Evolutionary conservation across 2,329 filamentous ascomycete species (phyloP), one percentile per base, ranked within the genome.

Genomic region (Sporothrix brunneoviolacea): DNA sequence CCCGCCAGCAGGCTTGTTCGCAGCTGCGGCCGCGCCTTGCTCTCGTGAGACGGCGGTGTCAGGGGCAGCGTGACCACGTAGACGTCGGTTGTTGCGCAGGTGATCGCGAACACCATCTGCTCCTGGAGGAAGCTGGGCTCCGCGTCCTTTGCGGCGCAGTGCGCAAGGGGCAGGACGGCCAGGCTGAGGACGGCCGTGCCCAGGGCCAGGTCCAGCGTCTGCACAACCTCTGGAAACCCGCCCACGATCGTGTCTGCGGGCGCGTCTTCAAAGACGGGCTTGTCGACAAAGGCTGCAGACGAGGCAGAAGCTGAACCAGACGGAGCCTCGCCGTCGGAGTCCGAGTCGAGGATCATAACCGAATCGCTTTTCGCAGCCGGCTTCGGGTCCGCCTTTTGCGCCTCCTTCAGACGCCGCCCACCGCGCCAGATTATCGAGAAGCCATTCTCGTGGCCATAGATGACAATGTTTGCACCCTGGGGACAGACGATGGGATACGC

Each of bases 401-500:
- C 55, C 2, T 68, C 54, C 60, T 80, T 83, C 58, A 84, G 77
- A n/a, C 72, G 70, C 45, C 72, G 73, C 10, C 81, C 81, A 40
- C 82, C 82, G 37, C 79, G 74, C 82, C 82, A 85, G 21, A 80
- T 64, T 33, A 84, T 59, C 3, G 75, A 80, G 37, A 83, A 65
- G 39, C 82, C 82, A 62, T 76, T 80, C 53, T 83, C 79, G 58
- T 84, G 80, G 40, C 77, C 80, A 58, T 83, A 83, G 39, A 85
- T 65, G 22, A 84, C 62, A 59, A 84, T 74, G 3, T 75, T 79
- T 7, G 82, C 81, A 32, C 81, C 81, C 59, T 85, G 82, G 2
- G 79, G 73, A 2, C 81, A 82, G 52, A 73, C 71, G 16, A 82
- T 69, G 1, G 82, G 82, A 59, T 84, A 84, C 4, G 74, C 74